Percentiles rank a stretch among this genome's conserved stretches.
phyloP scores from a whole-genome alignment of 2,329 filamentous ascomycete species.

The Colletotrichum ledebouriae region DNA sequence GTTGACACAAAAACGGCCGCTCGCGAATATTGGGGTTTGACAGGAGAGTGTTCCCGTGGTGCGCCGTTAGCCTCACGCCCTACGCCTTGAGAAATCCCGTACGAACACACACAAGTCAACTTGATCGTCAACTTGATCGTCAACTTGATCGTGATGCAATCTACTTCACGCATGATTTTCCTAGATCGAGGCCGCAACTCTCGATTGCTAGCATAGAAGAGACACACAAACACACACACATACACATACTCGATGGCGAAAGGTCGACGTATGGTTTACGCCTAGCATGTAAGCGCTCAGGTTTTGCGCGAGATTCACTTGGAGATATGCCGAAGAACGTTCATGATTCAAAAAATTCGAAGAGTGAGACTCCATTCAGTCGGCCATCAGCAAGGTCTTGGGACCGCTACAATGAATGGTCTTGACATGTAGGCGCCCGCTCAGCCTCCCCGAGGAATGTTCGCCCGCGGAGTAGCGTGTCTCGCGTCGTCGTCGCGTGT shows the following conservation, averaged over 20 bases:
- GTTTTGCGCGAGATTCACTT: slow-evolving; percentile 7
- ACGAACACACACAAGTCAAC: neutral
- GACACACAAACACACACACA: neutral
- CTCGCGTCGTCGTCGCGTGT: slow-evolving; percentile 11
- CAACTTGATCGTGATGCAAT: slow-evolving; percentile 23
- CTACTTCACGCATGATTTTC: neutral
- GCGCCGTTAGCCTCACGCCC: slow-evolving; percentile 3
- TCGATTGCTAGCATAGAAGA: slow-evolving; percentile 18
- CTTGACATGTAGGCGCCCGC: slow-evolving; percentile 3
- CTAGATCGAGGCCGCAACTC: slow-evolving; percentile 16
- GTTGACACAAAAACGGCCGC: slow-evolving; percentile 32
- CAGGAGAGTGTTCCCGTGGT: neutral
- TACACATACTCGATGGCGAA: too few relatives aligned
- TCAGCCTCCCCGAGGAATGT: slow-evolving; percentile 36
- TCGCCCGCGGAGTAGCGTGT: slow-evolving; percentile 9
- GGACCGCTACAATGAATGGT: slow-evolving; percentile 2
- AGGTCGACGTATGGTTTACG: neutral
- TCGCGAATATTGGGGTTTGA: slow-evolving; percentile 4
- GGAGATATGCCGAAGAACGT: slow-evolving; percentile 28
- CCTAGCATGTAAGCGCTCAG: neutral
- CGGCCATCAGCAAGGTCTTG: neutral
- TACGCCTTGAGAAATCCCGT: neutral
- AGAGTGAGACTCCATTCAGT: slow-evolving; percentile 4
- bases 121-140: slow-evolving; percentile 19
- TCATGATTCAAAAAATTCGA: slow-evolving; percentile 17